Evolutionary conservation across 208 protist species (phyloP), one percentile per base, ranked within the genome.

Genomic region (Hexamita inflata): DNA sequence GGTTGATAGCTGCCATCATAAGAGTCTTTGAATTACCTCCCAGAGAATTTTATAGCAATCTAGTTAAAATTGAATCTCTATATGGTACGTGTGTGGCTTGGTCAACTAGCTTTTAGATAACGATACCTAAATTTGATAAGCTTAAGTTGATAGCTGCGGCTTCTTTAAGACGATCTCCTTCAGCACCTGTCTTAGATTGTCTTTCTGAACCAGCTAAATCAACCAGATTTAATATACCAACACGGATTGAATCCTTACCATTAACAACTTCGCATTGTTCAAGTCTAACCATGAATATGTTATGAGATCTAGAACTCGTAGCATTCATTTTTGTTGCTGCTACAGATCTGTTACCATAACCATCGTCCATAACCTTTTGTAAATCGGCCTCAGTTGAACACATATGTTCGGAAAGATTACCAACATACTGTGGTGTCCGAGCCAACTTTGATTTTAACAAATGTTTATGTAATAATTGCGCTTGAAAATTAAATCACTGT

Each of bases 1-100:
- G 83, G 57, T 87, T 86, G 75, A 94, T 86, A 64, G 87, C 90
- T 74, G 86, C 89, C 70, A 94, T 90, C 89, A 94, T 91, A 57
- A 94, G 86, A 0, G 91, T 94, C 79, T 90, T 91, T 45, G 80
- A 77, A 57, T 89, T 80, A 9, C 85, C 86, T 41, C 81, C 85
- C 0, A 92, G 76, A 42, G 62, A 84, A 58, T 92, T 88, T 59
- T 85, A 74, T n/a, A 85, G 39, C 13, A 85, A 45, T 28, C 77
- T 0, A 24, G 82, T 85, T 2, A 85, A 58, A 35, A 83, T 84
- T 30, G 34, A 65, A 29, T 85, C 79, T 1, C 79, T 62, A 49
- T 82, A 82, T 1, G 81, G 81, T 26, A 83, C 58, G 42, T 84
- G 80, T 1, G 30, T 7, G 34, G 59, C 32, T 32, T 59, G 41